A percentile compares a stretch with the other conserved stretches of the same genome.
These are phyloP conservation scores for Plantago major DNA, from an alignment of 257 asterid species.

Conservation along the genomic window DNA sequence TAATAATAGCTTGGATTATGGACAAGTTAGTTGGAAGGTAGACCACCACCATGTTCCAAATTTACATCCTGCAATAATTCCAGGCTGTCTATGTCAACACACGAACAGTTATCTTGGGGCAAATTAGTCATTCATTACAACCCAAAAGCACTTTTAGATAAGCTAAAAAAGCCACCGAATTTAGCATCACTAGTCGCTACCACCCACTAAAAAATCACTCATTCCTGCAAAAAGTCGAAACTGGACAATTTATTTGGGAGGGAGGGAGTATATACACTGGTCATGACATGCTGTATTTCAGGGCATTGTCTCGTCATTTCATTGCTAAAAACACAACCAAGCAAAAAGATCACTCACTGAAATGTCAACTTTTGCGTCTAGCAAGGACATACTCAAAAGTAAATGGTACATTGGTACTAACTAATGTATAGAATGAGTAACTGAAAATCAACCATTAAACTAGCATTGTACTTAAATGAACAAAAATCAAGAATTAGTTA, in stretches of 20 bases:
- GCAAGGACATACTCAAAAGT: slow-evolving; percentile 17
- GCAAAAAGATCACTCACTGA: slow-evolving; percentile 20
- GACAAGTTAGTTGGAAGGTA: slow-evolving; percentile 32
- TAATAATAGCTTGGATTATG: slow-evolving; percentile 25
- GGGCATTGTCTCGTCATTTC: slow-evolving; percentile 26
- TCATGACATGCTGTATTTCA: slow-evolving; percentile 17
- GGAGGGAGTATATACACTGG: not conserved
- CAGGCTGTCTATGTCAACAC: slow-evolving; percentile 37
- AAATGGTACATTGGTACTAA: not conserved
- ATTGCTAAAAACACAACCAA: slow-evolving; percentile 17
- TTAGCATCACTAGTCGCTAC: slow-evolving; percentile 16
- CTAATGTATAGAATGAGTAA: slow-evolving; percentile 14
- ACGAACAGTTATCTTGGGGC: slow-evolving; percentile 26
- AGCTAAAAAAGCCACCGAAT: slow-evolving; percentile 27
- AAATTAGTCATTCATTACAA: slow-evolving; percentile 30
- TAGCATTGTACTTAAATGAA: not conserved
- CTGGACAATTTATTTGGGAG: too few relatives aligned
- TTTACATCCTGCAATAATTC: slow-evolving; percentile 30
- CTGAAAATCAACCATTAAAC: not conserved
- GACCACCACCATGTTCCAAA: slow-evolving; percentile 42
- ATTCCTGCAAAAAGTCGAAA: not conserved
- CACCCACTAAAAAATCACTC: slow-evolving; percentile 28
- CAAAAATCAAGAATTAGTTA: slow-evolving; percentile 21
- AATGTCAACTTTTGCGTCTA: slow-evolving; percentile 33
- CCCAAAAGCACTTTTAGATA: slow-evolving; percentile 28